phyloP scores from a whole-genome alignment of 176 grass and related monocot species.

The Elaeis guineensis region DNA sequence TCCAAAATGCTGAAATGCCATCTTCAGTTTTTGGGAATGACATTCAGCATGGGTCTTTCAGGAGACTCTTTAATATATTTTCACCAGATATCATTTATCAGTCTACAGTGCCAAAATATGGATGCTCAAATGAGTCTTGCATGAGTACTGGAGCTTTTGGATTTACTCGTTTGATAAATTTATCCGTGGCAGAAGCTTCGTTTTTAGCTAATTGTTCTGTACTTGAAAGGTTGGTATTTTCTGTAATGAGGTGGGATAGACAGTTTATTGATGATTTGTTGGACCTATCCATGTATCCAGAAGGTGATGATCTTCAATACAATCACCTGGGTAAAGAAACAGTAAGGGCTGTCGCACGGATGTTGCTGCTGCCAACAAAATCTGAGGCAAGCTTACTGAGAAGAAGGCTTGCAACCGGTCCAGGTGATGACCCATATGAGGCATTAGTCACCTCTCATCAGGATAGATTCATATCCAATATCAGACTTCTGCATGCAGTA shows the following conservation, averaged over 20 bases:
- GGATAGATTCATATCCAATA: constrained; percentile 62
- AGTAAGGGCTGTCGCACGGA: constrained; percentile 57
- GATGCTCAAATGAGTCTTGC: constrained; percentile 26
- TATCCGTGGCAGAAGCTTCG: constrained; percentile 69
- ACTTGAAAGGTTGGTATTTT: constrained; percentile 64
- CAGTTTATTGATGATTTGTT: constrained; percentile 45
- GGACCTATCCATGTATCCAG: constrained; percentile 57
- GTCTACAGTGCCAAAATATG: constrained; percentile 41
- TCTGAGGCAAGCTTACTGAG: constrained; percentile 55
- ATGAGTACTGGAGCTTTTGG: constrained; percentile 57
- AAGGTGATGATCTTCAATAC: constrained; percentile 43
- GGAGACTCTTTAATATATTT: constrained; percentile 89
- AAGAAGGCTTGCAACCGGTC: constrained; percentile 45
- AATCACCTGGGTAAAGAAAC: constrained; percentile 42
- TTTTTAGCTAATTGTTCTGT: constrained; percentile 67
- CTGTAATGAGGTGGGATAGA: constrained; percentile 35
- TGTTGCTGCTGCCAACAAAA: constrained; percentile 75
- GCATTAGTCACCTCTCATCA: constrained; percentile 69
- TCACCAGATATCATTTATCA: constrained; percentile 51
- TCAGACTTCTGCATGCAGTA: constrained; percentile 72
- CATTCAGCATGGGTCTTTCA: constrained; percentile 43
- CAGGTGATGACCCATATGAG: constrained; percentile 49
- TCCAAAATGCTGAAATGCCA: constrained; percentile 31
- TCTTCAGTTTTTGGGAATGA: constrained; percentile 28
- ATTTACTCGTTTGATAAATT: constrained; percentile 60